phyloP scores from a whole-genome alignment of 2,329 filamentous ascomycete genomes.

The Trichoderma atrobrunneum region DNA sequence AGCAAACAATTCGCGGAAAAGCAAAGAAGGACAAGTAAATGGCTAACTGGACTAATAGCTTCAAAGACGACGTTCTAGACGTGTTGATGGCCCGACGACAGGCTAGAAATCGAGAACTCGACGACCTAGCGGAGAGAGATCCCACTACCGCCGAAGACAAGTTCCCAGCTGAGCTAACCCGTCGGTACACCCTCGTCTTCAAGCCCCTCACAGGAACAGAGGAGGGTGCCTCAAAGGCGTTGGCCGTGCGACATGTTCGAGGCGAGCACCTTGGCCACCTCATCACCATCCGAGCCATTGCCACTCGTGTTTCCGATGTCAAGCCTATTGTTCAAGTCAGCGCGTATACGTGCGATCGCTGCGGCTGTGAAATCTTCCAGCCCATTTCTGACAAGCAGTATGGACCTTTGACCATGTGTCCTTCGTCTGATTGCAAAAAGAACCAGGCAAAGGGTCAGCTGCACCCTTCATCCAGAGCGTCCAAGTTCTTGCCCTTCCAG shows the following conservation, averaged over 20 bases:
- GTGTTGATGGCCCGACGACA: constrained; percentile 92
- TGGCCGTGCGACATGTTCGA: constrained; percentile 90
- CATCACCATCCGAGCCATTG: constrained; percentile 91
- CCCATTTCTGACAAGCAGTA: constrained; percentile 89
- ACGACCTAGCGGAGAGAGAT: constrained; percentile 65
- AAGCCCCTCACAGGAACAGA: constrained; percentile 78
- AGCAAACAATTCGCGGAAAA: not conserved
- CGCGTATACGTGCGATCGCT: constrained; percentile 95
- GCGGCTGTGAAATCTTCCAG: constrained; percentile 96
- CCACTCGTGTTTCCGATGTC: constrained; percentile 93
- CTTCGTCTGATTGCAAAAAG: constrained; percentile 81
- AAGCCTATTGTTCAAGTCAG: constrained; percentile 98
- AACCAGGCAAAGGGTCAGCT: constrained; percentile 94
- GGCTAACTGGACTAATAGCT: constrained; percentile 48
- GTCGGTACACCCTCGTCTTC: constrained; percentile 93
- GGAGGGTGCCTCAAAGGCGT: constrained; percentile 59
- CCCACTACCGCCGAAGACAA: constrained; percentile 66
- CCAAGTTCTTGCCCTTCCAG: constrained; percentile 96
- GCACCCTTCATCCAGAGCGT: constrained; percentile 90
- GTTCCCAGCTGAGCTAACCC: constrained; percentile 88
- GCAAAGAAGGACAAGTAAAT: not conserved
- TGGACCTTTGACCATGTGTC: constrained; percentile 79
- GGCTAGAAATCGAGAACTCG: constrained; percentile 76
- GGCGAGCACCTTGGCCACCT: constrained; percentile 90
- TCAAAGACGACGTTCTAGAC: constrained; percentile 96